These are phyloP conservation scores for Didymella exigua DNA, from an alignment of 2,329 filamentous ascomycete species.

Conservation along the genomic window DNA sequence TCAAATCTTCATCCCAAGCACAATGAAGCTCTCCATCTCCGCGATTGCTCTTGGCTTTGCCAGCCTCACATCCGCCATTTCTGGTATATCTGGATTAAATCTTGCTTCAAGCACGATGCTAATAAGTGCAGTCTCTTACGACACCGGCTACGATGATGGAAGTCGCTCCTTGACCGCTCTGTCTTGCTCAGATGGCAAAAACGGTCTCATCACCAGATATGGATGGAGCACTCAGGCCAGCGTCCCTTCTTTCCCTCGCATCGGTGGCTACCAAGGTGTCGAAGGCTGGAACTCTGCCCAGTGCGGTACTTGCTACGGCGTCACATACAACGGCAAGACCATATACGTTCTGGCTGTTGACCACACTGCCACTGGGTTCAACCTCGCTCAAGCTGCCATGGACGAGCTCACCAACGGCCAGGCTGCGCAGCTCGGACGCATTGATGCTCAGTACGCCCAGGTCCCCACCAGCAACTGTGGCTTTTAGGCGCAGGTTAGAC, in stretches of 20 bases:
- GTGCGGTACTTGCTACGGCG: constrained; percentile 60
- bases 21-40: constrained; percentile 43
- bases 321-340: constrained; percentile 55
- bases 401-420: constrained; percentile 55
- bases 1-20: constrained; percentile 16
- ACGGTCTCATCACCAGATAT: constrained; percentile 69
- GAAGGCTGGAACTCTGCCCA: constrained; percentile 53
- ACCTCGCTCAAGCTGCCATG: constrained; percentile 57
- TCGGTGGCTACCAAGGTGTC: constrained; percentile 58
- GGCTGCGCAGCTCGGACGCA: constrained; percentile 52
- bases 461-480: constrained; percentile 47
- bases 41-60: constrained; percentile 35
- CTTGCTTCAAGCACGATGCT: neutral
- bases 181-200: constrained; percentile 70
- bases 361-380: constrained; percentile 54
- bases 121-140: constrained; percentile 65
- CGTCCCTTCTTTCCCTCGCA: constrained; percentile 55
- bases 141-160: constrained; percentile 70
- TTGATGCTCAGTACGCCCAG: constrained; percentile 50
- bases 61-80: constrained; percentile 42
- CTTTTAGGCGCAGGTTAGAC: constrained; percentile 17
- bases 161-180: constrained; percentile 62
- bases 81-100: constrained; percentile 28
- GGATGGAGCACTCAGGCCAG: constrained; percentile 59
- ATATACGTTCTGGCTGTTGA: constrained; percentile 60